A percentile compares a stretch with the other conserved stretches of the same genome.
These are phyloP conservation scores for Blastosporella zonata DNA, from an alignment of 1,284 basidiomycete species.

Conservation along the genomic window DNA sequence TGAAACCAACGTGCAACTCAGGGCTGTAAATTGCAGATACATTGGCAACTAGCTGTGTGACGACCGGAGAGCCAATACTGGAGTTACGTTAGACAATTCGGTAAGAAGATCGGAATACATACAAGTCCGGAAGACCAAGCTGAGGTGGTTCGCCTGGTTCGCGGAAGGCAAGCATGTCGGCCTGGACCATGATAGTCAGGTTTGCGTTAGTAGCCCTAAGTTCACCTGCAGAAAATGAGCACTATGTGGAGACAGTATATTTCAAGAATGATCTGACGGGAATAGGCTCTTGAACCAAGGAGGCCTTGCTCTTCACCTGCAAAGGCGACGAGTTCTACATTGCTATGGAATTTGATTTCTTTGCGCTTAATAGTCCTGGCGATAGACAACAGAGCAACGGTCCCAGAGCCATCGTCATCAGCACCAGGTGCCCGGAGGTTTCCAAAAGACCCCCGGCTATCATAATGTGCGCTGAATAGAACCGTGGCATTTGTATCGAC, in stretches of 20 bases:
- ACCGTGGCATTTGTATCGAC: slow-evolving; percentile 56
- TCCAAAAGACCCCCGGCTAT: slow-evolving; percentile 85
- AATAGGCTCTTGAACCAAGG: slow-evolving; percentile 63
- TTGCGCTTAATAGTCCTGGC: slow-evolving; percentile 65
- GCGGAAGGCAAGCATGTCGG: slow-evolving; percentile 86
- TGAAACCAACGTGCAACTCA: slow-evolving; percentile 76
- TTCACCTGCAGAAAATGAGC: slow-evolving; percentile 39
- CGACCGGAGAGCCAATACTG: slow-evolving; percentile 79
- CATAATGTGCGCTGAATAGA: slow-evolving; percentile 80
- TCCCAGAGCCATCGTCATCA: slow-evolving; percentile 84
- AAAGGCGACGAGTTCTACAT: slow-evolving; percentile 69
- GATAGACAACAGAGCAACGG: slow-evolving; percentile 71
- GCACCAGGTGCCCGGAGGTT: slow-evolving; percentile 66
- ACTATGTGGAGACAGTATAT: background rate
- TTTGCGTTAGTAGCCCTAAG: slow-evolving; percentile 57
- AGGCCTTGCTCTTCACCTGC: slow-evolving; percentile 74
- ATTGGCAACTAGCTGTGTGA: slow-evolving; percentile 70
- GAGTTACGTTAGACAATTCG: background rate
- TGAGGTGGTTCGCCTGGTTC: slow-evolving; percentile 72
- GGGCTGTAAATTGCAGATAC: slow-evolving; percentile 77
- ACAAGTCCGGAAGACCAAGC: slow-evolving; percentile 71
- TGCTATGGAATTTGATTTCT: slow-evolving; percentile 60
- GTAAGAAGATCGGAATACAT: slow-evolving; percentile 16
- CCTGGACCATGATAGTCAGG: slow-evolving; percentile 80
- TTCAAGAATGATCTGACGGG: slow-evolving; percentile 41